A percentile compares a stretch with the other conserved stretches of the same genome.
These are phyloP conservation scores for Gastrodia elata DNA, from an alignment of 106 monocot species.

Conservation along the genomic window DNA sequence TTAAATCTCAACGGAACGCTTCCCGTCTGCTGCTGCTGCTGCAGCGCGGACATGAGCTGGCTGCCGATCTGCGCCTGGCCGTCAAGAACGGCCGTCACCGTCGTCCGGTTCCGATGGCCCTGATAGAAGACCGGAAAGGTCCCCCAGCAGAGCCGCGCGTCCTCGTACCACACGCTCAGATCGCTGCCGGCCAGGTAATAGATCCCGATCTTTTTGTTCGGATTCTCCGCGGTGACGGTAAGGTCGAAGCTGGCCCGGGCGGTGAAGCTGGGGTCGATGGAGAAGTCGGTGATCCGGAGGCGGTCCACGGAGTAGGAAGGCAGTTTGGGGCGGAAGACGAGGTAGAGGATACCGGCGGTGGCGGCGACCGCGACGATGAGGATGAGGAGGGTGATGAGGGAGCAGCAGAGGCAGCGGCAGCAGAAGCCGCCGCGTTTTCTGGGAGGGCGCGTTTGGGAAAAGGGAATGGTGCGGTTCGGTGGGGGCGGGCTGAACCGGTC, in stretches of 20 bases:
- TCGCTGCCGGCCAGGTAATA: conserved; percentile 64
- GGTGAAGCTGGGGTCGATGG: conserved; percentile 28
- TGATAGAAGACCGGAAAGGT: conserved; percentile 87
- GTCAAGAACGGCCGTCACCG: conserved; percentile 26
- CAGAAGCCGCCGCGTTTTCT: conserved; percentile 14
- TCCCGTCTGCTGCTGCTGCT: conserved; percentile 48
- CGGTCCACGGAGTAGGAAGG: conserved; percentile 72
- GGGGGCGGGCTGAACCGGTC: neutral
- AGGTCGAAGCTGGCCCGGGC: conserved; percentile 41
- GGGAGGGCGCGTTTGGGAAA: conserved; percentile 11
- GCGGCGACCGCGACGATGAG: conserved; percentile 44
- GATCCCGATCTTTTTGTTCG: conserved; percentile 79
- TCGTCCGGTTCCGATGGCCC: conserved; percentile 75
- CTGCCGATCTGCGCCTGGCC: conserved; percentile 41
- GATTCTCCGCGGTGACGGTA: conserved; percentile 58
- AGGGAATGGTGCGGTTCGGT: conserved; percentile 18
- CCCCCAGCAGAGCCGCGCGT: conserved; percentile 40
- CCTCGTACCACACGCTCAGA: conserved; percentile 49
- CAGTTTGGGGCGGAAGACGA: conserved; percentile 61
- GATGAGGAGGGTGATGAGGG: conserved; percentile 40
- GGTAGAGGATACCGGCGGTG: conserved; percentile 56
- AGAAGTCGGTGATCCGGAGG: conserved; percentile 46
- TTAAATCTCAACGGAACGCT: conserved; percentile 49
- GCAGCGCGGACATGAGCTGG: conserved; percentile 20
- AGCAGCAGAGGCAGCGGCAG: conserved; percentile 67